phyloP scores from a whole-genome alignment of 495 filamentous ascomycete genomes.

The Hapsidospora chrysogenum region DNA sequence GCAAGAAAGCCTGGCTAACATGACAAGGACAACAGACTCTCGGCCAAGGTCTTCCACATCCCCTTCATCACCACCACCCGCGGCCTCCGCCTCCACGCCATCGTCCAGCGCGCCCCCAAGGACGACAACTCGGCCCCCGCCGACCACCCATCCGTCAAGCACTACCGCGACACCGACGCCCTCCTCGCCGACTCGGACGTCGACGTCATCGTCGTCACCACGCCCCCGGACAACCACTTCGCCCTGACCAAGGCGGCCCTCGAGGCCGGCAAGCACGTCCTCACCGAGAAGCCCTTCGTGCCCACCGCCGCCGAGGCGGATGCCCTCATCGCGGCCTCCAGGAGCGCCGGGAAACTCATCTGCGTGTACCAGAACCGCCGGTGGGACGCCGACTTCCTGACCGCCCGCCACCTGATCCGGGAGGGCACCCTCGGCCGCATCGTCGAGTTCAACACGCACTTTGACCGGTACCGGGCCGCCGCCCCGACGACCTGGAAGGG shows the following conservation, averaged over 20 bases:
- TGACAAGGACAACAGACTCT: slow-evolving; percentile 37
- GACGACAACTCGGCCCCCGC: slow-evolving; percentile 42
- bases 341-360: slow-evolving; percentile 40
- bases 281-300: slow-evolving; percentile 84
- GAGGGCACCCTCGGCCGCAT: slow-evolving; percentile 43
- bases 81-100: slow-evolving; percentile 51
- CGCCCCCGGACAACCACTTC: slow-evolving; percentile 62
- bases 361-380: slow-evolving; percentile 84
- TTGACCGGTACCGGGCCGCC: slow-evolving; percentile 58
- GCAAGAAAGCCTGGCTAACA: slow-evolving; percentile 3
- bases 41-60: slow-evolving; percentile 82
- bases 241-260: slow-evolving; percentile 46
- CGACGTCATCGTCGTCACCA: slow-evolving; percentile 60
- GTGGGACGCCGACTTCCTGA: slow-evolving; percentile 75
- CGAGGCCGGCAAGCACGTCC: slow-evolving; percentile 61
- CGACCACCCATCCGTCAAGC: slow-evolving; percentile 50
- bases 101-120: slow-evolving; percentile 49
- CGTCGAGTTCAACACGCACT: slow-evolving; percentile 71
- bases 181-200: slow-evolving; percentile 48
- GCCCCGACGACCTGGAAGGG: slow-evolving; percentile 54
- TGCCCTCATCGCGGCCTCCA: slow-evolving; percentile 47
- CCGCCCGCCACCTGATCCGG: slow-evolving; percentile 44
- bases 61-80: slow-evolving; percentile 57
- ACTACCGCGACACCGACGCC: slow-evolving; percentile 41
- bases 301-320: slow-evolving; percentile 55